Percentiles rank a stretch among this genome's conserved stretches.
Conservation (phyloP, 1,284 basidiomycete genomes). For the Volvariella volvacea region DNA sequence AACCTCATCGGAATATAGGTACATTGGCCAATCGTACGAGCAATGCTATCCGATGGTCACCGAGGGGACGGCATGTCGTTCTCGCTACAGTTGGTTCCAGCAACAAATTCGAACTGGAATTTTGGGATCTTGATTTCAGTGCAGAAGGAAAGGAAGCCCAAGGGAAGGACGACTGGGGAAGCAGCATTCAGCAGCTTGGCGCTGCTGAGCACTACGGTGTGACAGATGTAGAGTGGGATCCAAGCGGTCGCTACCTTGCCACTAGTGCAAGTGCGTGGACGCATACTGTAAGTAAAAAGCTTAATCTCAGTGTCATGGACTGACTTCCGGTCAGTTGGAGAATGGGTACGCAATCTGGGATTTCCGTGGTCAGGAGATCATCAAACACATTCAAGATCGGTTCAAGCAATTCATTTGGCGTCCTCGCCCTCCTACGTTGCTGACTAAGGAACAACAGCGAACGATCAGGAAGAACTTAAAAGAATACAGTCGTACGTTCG, state of each 20-base stretch:
- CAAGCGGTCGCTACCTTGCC: conserved; percentile 89
- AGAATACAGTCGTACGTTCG: conserved; percentile 89
- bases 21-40: conserved; percentile 82
- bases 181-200: conserved; percentile 82
- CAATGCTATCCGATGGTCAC: conserved; percentile 97
- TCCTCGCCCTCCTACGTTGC: conserved; percentile 83
- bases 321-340: conserved; percentile 61
- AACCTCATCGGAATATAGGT: conserved; percentile 34
- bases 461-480: conserved; percentile 86
- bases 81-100: conserved; percentile 94
- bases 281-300: conserved; percentile 63
- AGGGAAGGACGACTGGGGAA: conserved; percentile 73
- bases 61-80: conserved; percentile 92
- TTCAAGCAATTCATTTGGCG: conserved; percentile 99
- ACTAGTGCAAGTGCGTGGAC: conserved; percentile 96
- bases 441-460: conserved; percentile 87
- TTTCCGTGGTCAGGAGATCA: conserved; percentile 90
- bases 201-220: conserved; percentile 97
- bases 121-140: conserved; percentile 97
- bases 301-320: conserved; percentile 8
- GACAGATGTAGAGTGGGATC: conserved; percentile 99
- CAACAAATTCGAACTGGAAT: conserved; percentile 95
- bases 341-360: conserved; percentile 98
- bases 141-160: conserved; percentile 69
- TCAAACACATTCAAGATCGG: conserved; percentile 85